A percentile compares a stretch with the other conserved stretches of the same genome.
Evolutionary conservation across 345 rosid species (phyloP).

Genomic region (Pugionium dolabratum): DNA sequence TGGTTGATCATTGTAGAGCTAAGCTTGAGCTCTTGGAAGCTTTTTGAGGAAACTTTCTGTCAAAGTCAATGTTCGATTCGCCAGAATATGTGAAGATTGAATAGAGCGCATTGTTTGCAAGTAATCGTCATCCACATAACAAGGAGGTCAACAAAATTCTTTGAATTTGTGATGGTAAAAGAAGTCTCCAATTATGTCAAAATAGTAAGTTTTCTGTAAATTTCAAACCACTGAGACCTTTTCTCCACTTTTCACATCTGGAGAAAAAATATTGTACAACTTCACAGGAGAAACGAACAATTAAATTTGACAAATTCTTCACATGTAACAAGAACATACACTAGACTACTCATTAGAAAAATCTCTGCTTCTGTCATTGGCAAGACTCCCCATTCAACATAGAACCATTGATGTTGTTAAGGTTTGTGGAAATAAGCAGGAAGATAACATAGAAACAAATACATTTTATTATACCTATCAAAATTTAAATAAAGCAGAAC

Average conservation of each 20-base stretch:
- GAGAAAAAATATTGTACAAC: too few species aligned
- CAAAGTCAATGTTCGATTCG: slow-evolving; percentile 76
- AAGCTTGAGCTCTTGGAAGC: slow-evolving; percentile 42
- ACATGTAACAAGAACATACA: too few species aligned
- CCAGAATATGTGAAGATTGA: slow-evolving; percentile 51
- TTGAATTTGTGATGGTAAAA: slow-evolving; percentile 66
- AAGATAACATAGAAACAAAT: not conserved
- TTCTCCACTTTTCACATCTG: slow-evolving; percentile 57
- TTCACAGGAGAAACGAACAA: too few species aligned
- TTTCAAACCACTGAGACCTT: slow-evolving; percentile 98
- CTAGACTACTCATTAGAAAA: slow-evolving; percentile 54
- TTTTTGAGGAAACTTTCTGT: slow-evolving; percentile 59
- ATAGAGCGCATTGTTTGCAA: slow-evolving; percentile 85
- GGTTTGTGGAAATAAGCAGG: not conserved
- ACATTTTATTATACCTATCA: too few species aligned
- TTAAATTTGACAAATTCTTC: too few species aligned
- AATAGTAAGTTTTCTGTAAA: slow-evolving; percentile 60
- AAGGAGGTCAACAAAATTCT: slow-evolving; percentile 64
- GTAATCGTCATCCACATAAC: slow-evolving; percentile 94
- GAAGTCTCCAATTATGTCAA: slow-evolving; percentile 53
- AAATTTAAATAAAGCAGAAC: not conserved
- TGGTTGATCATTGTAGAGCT: slow-evolving; percentile 58
- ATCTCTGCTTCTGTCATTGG: slow-evolving; percentile 51
- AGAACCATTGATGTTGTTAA: slow-evolving; percentile 40
- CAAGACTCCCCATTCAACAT: slow-evolving; percentile 53